Conservation (phyloP, 1,284 basidiomycete genomes). For the Gomphus sp. region DNA sequence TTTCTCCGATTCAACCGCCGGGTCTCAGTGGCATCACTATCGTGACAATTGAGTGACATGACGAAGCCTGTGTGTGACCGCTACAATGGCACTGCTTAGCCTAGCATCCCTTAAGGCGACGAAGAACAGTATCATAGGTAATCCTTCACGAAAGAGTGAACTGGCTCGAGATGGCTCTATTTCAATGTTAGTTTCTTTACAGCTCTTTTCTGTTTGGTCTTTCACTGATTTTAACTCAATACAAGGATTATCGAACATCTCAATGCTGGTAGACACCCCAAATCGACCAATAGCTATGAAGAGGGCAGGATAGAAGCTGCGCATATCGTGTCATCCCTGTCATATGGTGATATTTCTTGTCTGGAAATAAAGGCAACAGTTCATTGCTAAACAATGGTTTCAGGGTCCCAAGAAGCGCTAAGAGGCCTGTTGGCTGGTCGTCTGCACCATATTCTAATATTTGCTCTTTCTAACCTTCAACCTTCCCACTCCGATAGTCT, state of each 20-base stretch:
- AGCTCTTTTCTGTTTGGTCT: not conserved
- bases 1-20: no score
- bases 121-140: constrained; percentile 9
- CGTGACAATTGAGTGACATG: not conserved
- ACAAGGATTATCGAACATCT: constrained; percentile 6
- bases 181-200: not conserved
- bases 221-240: not conserved
- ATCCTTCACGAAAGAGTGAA: constrained; percentile 4
- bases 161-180: constrained; percentile 4
- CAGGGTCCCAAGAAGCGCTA: constrained; percentile 54
- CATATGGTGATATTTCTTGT: constrained; percentile 40
- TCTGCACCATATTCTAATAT: constrained; percentile 46
- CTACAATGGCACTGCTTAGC: not conserved
- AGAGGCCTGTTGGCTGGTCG: constrained; percentile 44
- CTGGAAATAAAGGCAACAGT: not conserved
- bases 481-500: constrained; percentile 31
- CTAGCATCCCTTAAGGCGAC: constrained; percentile 4
- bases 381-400: not conserved
- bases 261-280: not conserved
- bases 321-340: constrained; percentile 61
- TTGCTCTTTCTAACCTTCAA: constrained; percentile 39
- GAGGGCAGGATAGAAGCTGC: constrained; percentile 61
- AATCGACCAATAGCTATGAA: constrained; percentile 16
- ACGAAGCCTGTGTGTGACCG: not conserved
- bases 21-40: no score